These are phyloP conservation scores for Lasiodiplodia sp. DNA, from an alignment of 2,329 filamentous ascomycete genomes.

Conservation along the genomic window DNA sequence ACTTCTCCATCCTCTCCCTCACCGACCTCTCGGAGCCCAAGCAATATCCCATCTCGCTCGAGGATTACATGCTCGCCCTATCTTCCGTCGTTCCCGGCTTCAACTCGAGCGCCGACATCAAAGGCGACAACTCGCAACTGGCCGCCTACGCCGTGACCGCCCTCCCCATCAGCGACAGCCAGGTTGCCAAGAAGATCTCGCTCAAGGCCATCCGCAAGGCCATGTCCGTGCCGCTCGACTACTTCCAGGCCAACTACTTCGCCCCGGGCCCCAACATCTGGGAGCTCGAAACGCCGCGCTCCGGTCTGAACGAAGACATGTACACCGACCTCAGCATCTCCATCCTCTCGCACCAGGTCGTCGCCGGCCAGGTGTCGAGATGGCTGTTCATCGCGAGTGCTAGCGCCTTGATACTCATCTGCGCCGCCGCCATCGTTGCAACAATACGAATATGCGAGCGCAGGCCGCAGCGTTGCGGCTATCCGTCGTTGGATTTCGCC, in stretches of 20 bases:
- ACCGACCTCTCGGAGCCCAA: slow-evolving; percentile 10
- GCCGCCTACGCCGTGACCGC: slow-evolving; percentile 24
- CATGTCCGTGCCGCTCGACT: slow-evolving; percentile 20
- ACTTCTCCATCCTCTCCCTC: slow-evolving; percentile 24
- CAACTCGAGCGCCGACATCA: slow-evolving; percentile 1
- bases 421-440: not conserved
- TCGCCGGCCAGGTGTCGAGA: slow-evolving; percentile 2
- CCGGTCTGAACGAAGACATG: not conserved
- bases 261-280: not conserved
- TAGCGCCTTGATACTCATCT: not conserved
- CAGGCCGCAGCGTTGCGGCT: slow-evolving; percentile 7
- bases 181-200: slow-evolving; percentile 13
- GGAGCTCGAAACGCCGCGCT: slow-evolving; percentile 2
- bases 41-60: not conserved
- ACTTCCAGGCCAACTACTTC: slow-evolving; percentile 25
- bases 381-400: slow-evolving; percentile 7
- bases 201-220: slow-evolving; percentile 15
- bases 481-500: slow-evolving; percentile 18
- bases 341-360: slow-evolving; percentile 19
- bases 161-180: slow-evolving; percentile 25
- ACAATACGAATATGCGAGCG: slow-evolving; percentile 3
- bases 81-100: slow-evolving; percentile 16
- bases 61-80: slow-evolving; percentile 20
- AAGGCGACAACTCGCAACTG: slow-evolving; percentile 12
- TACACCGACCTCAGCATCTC: slow-evolving; percentile 21